These are phyloP conservation scores for Xylariaceae sp. DNA, from an alignment of 2,329 filamentous ascomycete genomes.

Conservation along the genomic window DNA sequence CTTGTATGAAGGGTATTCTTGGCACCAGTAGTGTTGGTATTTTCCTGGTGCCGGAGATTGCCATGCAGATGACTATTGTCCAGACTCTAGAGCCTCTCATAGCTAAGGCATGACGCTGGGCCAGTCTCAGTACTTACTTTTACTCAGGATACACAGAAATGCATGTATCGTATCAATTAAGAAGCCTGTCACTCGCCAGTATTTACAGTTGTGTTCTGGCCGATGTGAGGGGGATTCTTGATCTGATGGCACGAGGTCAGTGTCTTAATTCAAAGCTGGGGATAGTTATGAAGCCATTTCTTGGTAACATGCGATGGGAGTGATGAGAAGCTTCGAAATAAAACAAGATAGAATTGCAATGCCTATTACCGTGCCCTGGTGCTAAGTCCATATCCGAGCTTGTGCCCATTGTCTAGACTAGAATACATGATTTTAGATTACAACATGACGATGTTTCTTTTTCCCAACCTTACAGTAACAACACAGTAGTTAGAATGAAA, in stretches of 20 bases:
- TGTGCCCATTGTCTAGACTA: conserved; percentile 28
- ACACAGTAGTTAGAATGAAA: conserved; percentile 20
- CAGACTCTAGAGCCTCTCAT: background rate
- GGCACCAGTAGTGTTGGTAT: background rate
- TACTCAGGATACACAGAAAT: background rate
- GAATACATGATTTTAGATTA: conserved; percentile 20
- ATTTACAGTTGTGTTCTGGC: too few relatives aligned
- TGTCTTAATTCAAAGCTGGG: too few relatives aligned
- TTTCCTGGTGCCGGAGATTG: background rate
- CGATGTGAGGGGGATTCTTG: too few relatives aligned
- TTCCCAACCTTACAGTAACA: conserved; percentile 26
- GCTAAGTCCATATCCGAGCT: conserved; percentile 15
- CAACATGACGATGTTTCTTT: conserved; percentile 19
- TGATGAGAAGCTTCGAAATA: background rate
- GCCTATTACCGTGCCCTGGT: conserved; percentile 2
- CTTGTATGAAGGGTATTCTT: background rate
- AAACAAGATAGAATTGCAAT: conserved; percentile 8
- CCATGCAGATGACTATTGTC: background rate
- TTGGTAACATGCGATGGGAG: too few relatives aligned
- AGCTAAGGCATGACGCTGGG: background rate
- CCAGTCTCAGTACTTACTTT: background rate
- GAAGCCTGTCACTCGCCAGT: too few relatives aligned
- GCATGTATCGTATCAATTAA: background rate
- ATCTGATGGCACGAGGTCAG: too few relatives aligned
- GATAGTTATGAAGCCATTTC: too few relatives aligned